Conservation (phyloP, 2,329 filamentous ascomycete species). For the Balansia obtecta region DNA sequence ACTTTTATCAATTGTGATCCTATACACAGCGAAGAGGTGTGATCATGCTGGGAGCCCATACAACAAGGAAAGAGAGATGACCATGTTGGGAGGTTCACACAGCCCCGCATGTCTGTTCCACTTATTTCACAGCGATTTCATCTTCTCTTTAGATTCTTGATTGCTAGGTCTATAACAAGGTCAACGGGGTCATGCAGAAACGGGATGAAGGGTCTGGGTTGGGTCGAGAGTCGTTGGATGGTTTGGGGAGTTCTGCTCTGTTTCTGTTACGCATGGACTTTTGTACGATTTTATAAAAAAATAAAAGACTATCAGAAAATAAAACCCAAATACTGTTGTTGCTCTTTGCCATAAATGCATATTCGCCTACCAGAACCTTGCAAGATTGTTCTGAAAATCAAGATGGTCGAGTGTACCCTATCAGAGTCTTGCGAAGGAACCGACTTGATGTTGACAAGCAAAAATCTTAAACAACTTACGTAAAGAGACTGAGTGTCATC, state of each 20-base stretch:
- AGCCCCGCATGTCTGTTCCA: not conserved
- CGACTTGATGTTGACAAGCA: too few relatives aligned
- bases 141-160: not conserved
- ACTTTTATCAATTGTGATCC: not conserved
- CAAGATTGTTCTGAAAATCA: too few relatives aligned
- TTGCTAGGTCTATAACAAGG: not conserved
- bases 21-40: not conserved
- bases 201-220: not conserved
- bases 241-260: not conserved
- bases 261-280: conserved; percentile 1
- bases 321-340: conserved; percentile 1
- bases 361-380: not conserved
- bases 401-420: too few relatives aligned
- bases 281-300: conserved; percentile 9
- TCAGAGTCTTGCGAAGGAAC: too few relatives aligned
- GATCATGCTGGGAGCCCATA: not conserved
- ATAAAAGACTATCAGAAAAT: not conserved
- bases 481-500: too few relatives aligned
- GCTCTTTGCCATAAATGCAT: conserved; percentile 3
- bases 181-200: not conserved
- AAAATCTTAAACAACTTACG: too few relatives aligned
- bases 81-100: not conserved
- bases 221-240: conserved; percentile 2
- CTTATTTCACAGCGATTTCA: not conserved
- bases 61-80: too few relatives aligned